Percentiles rank a stretch among this genome's conserved stretches.
phyloP scores from a whole-genome alignment of 345 rosid species.

The Gossypium raimondii region DNA sequence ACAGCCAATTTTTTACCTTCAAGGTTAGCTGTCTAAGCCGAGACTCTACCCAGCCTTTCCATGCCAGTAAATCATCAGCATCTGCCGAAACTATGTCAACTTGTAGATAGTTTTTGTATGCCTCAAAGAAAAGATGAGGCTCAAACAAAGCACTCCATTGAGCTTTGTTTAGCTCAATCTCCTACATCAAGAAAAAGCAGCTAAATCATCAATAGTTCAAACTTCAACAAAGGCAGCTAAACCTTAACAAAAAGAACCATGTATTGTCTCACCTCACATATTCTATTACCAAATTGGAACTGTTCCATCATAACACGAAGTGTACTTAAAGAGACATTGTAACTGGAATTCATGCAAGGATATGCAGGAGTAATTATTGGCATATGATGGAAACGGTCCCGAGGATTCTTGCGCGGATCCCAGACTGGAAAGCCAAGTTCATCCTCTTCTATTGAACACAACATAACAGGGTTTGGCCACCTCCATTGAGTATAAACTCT shows the following conservation, averaged over 20 bases:
- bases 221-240: not conserved
- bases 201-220: constrained; percentile 9
- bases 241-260: not conserved
- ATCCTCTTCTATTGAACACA: constrained; percentile 63
- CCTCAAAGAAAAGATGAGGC: constrained; percentile 63
- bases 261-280: constrained; percentile 43
- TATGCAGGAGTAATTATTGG: constrained; percentile 82
- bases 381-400: constrained; percentile 64
- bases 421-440: constrained; percentile 62
- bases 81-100: constrained; percentile 58
- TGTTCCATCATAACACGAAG: constrained; percentile 70
- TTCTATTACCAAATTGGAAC: constrained; percentile 54
- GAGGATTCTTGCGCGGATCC: constrained; percentile 67
- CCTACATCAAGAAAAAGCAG: constrained; percentile 30
- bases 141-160: constrained; percentile 63
- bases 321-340: constrained; percentile 70
- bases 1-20: constrained; percentile 35
- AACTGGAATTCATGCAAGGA: constrained; percentile 82
- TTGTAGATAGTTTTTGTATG: constrained; percentile 68
- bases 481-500: constrained; percentile 69
- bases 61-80: constrained; percentile 53
- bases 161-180: constrained; percentile 56
- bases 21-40: constrained; percentile 70
- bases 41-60: constrained; percentile 87
- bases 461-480: constrained; percentile 86